phyloP scores from a whole-genome alignment of 2,329 filamentous ascomycete species.

The Fusarium musae region DNA sequence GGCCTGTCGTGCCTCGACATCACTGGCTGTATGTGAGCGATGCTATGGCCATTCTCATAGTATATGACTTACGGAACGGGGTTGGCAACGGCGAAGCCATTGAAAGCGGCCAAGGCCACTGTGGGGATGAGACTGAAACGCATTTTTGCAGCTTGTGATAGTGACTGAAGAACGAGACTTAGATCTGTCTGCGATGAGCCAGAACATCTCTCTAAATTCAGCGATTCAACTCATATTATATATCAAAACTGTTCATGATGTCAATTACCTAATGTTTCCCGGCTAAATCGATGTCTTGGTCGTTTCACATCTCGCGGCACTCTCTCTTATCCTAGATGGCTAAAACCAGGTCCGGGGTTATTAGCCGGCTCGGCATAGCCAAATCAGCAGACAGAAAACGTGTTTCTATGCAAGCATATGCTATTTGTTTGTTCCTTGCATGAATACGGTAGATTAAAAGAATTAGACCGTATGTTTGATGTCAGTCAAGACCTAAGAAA shows the following conservation, averaged over 20 bases:
- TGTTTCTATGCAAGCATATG: neutral
- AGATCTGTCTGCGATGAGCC: neutral
- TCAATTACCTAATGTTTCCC: neutral
- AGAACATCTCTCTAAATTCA: accelerated
- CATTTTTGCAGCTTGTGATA: neutral
- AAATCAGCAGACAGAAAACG: neutral
- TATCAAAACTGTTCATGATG: neutral
- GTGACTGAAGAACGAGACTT: neutral
- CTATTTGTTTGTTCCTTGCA: neutral
- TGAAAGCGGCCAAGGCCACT: conserved; percentile 4
- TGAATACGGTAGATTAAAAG: neutral
- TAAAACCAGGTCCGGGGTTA: neutral
- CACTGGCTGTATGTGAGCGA: neutral
- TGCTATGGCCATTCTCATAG: accelerated
- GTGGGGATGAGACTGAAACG: conserved; percentile 14
- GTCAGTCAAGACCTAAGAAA: neutral
- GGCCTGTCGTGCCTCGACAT: neutral
- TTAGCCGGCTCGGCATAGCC: conserved; percentile 12
- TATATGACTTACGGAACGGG: conserved; percentile 3
- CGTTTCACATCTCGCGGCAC: neutral
- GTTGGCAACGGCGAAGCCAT: neutral
- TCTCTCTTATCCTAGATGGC: neutral
- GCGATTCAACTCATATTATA: neutral
- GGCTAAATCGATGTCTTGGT: neutral
- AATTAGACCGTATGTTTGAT: neutral